Conservation (phyloP, 225 moss, liverwort and hornwort species). For the Sphagnum tenellum region DNA sequence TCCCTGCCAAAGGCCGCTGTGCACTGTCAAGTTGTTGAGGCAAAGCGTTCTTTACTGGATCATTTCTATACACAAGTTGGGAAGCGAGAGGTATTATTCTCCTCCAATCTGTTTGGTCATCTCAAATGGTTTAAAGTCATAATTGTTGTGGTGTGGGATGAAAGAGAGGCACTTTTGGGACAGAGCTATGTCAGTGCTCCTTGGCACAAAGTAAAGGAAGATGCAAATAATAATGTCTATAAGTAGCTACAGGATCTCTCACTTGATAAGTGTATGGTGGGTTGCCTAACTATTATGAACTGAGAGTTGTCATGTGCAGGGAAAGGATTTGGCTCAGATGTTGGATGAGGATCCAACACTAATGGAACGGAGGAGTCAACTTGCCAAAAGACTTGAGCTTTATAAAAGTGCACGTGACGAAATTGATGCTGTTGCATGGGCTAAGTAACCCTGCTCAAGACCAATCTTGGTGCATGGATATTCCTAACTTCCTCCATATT, state of each 20-base stretch:
- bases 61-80: conserved; percentile 36
- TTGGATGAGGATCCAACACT: conserved; percentile 42
- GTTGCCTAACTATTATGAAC: too few species aligned
- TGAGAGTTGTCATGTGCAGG: conserved; percentile 1
- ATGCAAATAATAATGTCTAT: too few species aligned
- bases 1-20: conserved; percentile 48
- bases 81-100: conserved; percentile 21
- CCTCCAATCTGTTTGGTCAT: too few species aligned
- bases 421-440: conserved; percentile 48
- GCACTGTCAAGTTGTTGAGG: conserved; percentile 47
- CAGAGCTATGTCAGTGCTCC: too few species aligned
- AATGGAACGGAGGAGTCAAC: conserved; percentile 34
- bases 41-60: conserved; percentile 32
- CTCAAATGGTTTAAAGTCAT: too few species aligned
- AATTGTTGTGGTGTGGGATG: too few species aligned
- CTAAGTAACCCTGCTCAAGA: conserved; percentile 15
- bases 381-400: conserved; percentile 32
- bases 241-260: too few species aligned
- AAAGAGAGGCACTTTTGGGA: neutral
- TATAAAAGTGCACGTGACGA: conserved; percentile 48
- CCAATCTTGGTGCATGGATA: too few species aligned
- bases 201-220: too few species aligned
- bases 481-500: too few species aligned
- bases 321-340: conserved; percentile 23
- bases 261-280: too few species aligned